Conservation (phyloP, 2,329 filamentous ascomycete species). For the Penicillium crustosum region DNA sequence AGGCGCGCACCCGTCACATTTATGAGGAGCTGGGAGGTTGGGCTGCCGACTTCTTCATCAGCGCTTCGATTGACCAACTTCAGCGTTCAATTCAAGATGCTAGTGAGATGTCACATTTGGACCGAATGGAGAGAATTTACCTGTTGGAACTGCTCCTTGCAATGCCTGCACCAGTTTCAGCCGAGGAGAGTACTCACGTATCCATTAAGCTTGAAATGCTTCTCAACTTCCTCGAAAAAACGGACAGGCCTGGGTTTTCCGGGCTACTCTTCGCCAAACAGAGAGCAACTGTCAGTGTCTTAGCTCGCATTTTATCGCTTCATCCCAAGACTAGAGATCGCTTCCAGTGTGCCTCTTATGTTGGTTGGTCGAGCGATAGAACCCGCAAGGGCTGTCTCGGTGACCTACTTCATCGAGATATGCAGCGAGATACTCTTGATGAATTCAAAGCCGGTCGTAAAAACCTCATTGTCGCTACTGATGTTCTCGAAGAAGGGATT, state of each 20-base stretch:
- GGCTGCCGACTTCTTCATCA: conserved; percentile 68
- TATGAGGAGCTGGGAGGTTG: conserved; percentile 63
- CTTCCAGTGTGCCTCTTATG: conserved; percentile 43
- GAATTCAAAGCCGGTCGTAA: conserved; percentile 55
- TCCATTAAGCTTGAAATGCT: conserved; percentile 61
- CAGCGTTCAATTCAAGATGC: conserved; percentile 17
- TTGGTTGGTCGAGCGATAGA: conserved; percentile 50
- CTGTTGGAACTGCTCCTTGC: conserved; percentile 46
- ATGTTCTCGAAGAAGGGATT: conserved; percentile 61
- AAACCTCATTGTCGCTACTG: conserved; percentile 60
- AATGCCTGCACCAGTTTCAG: conserved; percentile 22
- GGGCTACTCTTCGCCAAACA: conserved; percentile 69
- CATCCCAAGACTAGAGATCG: conserved; percentile 51
- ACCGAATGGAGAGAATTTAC: conserved; percentile 55
- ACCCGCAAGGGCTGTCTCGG: conserved; percentile 50
- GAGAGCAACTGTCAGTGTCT: conserved; percentile 59
- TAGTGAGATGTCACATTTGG: conserved; percentile 46
- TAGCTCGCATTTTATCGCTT: conserved; percentile 57
- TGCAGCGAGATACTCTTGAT: conserved; percentile 53
- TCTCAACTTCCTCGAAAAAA: conserved; percentile 52
- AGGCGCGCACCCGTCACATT: conserved; percentile 53
- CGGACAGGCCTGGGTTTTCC: conserved; percentile 49
- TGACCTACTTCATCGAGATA: conserved; percentile 49
- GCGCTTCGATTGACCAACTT: conserved; percentile 47
- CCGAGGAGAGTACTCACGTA: conserved; percentile 30